Evolutionary conservation across 2,329 filamentous ascomycete species (phyloP), one percentile per base, ranked within the genome.

Genomic region (Alternaria gansuensis): DNA sequence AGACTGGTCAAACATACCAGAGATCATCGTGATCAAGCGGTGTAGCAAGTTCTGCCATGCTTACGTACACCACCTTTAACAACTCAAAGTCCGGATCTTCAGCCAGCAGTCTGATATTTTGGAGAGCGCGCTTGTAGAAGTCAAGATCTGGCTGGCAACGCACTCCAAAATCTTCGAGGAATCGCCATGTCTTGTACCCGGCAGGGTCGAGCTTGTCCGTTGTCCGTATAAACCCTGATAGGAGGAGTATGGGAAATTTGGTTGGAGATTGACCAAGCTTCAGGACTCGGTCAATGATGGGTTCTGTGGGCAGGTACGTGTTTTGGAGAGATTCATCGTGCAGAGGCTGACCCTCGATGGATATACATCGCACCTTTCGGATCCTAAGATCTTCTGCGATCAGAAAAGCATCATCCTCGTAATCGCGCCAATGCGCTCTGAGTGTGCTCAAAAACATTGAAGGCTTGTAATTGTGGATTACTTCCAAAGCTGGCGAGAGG

Each of bases 101-200:
- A 10, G 21, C 6, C 34, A 13, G 21, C 8, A 17, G 23, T 13
- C 8, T 44, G n/a, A 57, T 48, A 13, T 13, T 10, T 9, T 54
- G 8, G 9, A 59, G 33, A 29, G 55, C 55, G 6, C 9, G 4
- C 24, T 37, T 33, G 51, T 64, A 68, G 36, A 70, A 67, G 0
- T 43, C 11, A 6, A 67, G 21, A 52, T 65, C 53, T 9, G 56
- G 59, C 40, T 51, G 52, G 13, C 34, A 52, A 14, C 29, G 2
- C 1, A 67, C 67, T 7, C 57, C 61, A 21, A 67, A 53, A 4
- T 62, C 45, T 49, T 66, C 57, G 5, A 68, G 56, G 36, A 69
- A 67, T 17, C 39, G 37, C 66, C 66, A 68, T 23, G 57, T 31
- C 5, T 50, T n/a, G 11, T 52, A 33, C 0, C 21, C 39, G 1